phyloP scores from a whole-genome alignment of 148 eudicot species.

The Chenopodium album region DNA sequence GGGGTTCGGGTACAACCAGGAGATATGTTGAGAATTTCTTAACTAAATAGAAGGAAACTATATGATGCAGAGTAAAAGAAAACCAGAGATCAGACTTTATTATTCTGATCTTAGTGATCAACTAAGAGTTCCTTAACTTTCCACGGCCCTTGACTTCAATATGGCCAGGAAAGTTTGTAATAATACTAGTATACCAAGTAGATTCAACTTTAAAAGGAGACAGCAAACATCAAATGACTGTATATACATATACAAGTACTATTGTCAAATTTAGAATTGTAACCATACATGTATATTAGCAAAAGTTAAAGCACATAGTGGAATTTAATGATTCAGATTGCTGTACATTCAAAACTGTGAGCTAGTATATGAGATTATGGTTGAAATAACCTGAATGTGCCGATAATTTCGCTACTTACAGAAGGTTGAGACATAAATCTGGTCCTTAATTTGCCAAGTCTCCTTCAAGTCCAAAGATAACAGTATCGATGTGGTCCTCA shows the following conservation, averaged over 20 bases:
- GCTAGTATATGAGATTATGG: constrained; percentile 5
- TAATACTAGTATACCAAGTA: not conserved
- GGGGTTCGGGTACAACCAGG: too few relatives aligned
- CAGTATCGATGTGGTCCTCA: constrained; percentile 5
- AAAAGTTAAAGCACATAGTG: constrained; percentile 3
- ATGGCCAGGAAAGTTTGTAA: not conserved
- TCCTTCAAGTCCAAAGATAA: constrained; percentile 18
- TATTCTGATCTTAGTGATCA: not conserved
- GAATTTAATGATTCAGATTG: not conserved
- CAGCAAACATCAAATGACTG: not conserved
- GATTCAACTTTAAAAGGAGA: not conserved
- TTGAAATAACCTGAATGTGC: constrained; percentile 13
- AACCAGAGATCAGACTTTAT: too few relatives aligned
- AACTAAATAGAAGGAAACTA: too few relatives aligned
- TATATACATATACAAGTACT: not conserved
- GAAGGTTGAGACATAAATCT: not conserved
- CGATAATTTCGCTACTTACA: not conserved
- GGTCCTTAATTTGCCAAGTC: constrained; percentile 3
- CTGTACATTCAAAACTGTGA: not conserved
- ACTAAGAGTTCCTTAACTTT: not conserved
- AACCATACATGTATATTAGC: not conserved
- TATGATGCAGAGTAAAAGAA: too few relatives aligned
- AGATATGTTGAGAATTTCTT: too few relatives aligned
- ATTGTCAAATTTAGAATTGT: not conserved
- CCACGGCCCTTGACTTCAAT: not conserved